Evolutionary conservation across 1,284 basidiomycete genomes (phyloP).

Genomic region (Cryptococcus depauperatus): DNA sequence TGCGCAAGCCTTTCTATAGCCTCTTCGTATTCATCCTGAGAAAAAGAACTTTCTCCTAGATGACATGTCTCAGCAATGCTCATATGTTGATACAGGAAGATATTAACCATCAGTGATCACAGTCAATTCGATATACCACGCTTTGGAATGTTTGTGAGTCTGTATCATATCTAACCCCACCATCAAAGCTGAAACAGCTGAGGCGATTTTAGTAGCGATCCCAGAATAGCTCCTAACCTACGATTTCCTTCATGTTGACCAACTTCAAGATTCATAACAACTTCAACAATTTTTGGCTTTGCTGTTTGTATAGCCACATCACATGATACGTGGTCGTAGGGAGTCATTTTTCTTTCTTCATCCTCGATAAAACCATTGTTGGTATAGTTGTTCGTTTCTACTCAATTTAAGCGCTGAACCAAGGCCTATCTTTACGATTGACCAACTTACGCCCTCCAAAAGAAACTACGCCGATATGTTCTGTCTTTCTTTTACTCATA

Average conservation of each 20-base stretch:
- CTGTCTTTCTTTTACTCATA: conserved; percentile 79
- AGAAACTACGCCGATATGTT: conserved; percentile 74
- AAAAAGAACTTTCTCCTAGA: conserved; percentile 37
- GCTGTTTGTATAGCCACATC: conserved; percentile 72
- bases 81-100: conserved; percentile 55
- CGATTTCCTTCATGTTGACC: conserved; percentile 41
- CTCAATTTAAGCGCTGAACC: not conserved
- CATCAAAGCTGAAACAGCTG: conserved; percentile 79
- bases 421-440: not conserved
- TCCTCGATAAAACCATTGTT: conserved; percentile 47
- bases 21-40: conserved; percentile 54
- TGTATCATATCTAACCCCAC: conserved; percentile 65
- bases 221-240: too few species aligned
- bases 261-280: conserved; percentile 59
- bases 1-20: conserved; percentile 60
- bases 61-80: conserved; percentile 35
- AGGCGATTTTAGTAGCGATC: not conserved
- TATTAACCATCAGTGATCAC: conserved; percentile 71
- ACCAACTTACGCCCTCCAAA: conserved; percentile 58
- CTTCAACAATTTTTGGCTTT: conserved; percentile 63
- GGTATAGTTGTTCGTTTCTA: conserved; percentile 65
- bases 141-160: conserved; percentile 53
- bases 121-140: conserved; percentile 73
- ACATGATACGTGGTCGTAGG: conserved; percentile 66
- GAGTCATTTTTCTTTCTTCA: conserved; percentile 36